phyloP scores from a whole-genome alignment of 2,329 filamentous ascomycete species.

The Exophiala aquamarina region DNA sequence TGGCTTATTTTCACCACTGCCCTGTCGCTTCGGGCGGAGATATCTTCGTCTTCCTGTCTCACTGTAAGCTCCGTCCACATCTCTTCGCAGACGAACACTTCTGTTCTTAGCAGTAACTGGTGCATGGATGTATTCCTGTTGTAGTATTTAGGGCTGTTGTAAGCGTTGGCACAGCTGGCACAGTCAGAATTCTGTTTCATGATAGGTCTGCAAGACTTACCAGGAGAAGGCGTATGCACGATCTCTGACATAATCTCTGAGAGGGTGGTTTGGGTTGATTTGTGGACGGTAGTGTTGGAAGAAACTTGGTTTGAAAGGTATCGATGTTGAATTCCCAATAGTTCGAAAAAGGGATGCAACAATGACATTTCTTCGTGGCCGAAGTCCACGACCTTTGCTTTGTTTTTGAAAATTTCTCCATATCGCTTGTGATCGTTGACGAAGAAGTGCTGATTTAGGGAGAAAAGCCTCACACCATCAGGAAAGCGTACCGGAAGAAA shows the following conservation, averaged over 20 bases:
- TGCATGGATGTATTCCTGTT: conserved; percentile 12
- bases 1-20: conserved; percentile 6
- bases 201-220: conserved; percentile 13
- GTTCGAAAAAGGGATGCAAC: conserved; percentile 12
- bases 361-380: conserved; percentile 12
- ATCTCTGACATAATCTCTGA: conserved; percentile 12
- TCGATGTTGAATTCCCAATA: conserved; percentile 6
- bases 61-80: conserved; percentile 15
- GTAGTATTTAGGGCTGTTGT: conserved; percentile 16
- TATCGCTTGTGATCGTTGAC: conserved; percentile 17
- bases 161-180: conserved; percentile 16
- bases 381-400: conserved; percentile 13
- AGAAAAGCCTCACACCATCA: conserved; percentile 4
- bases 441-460: conserved; percentile 8
- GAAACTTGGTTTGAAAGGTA: conserved; percentile 10
- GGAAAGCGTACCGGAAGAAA: conserved; percentile 16
- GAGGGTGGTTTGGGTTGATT: conserved; percentile 1
- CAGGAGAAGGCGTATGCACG: conserved; percentile 21
- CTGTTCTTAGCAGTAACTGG: conserved; percentile 4
- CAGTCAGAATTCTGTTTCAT: conserved; percentile 6
- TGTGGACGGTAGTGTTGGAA: conserved; percentile 2
- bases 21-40: conserved; percentile 8
- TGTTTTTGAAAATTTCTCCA: conserved; percentile 10
- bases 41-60: neutral
- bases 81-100: conserved; percentile 17